A percentile compares a stretch with the other conserved stretches of the same genome.
These are phyloP conservation scores for Talaromyces marneffei DNA, from an alignment of 2,329 filamentous ascomycete genomes.

Conservation along the genomic window DNA sequence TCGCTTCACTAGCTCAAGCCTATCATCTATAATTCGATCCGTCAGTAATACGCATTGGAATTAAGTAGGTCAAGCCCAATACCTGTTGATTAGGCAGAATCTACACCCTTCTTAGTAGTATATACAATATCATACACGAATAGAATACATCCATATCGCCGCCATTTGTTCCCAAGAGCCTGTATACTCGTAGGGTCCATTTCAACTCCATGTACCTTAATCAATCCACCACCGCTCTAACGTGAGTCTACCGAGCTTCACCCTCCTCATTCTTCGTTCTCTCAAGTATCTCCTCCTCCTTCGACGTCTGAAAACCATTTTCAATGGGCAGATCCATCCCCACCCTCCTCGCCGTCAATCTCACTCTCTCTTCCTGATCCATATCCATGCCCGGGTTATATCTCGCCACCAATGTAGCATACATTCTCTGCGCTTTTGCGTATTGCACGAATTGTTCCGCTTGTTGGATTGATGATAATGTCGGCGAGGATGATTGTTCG, in stretches of 20 bases:
- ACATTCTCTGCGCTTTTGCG: constrained; percentile 76
- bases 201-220: neutral
- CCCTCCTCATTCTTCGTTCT: neutral
- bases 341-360: constrained; percentile 77
- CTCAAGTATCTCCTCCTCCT: neutral
- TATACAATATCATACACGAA: neutral
- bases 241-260: no score
- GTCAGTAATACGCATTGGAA: neutral
- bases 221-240: neutral
- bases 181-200: neutral
- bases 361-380: constrained; percentile 74
- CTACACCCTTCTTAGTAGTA: neutral
- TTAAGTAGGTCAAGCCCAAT: neutral
- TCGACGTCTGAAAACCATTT: constrained; percentile 29
- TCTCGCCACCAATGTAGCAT: constrained; percentile 73
- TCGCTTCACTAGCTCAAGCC: neutral
- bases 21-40: neutral
- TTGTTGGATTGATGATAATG: constrained; percentile 40
- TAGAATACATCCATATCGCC: neutral
- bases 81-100: neutral
- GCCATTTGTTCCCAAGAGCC: neutral
- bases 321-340: constrained; percentile 81
- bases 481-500: constrained; percentile 14
- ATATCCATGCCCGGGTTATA: constrained; percentile 93
- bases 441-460: constrained; percentile 78